Evolutionary conservation across 2,329 filamentous ascomycete species (phyloP).

Genomic region (Fusarium sp.): DNA sequence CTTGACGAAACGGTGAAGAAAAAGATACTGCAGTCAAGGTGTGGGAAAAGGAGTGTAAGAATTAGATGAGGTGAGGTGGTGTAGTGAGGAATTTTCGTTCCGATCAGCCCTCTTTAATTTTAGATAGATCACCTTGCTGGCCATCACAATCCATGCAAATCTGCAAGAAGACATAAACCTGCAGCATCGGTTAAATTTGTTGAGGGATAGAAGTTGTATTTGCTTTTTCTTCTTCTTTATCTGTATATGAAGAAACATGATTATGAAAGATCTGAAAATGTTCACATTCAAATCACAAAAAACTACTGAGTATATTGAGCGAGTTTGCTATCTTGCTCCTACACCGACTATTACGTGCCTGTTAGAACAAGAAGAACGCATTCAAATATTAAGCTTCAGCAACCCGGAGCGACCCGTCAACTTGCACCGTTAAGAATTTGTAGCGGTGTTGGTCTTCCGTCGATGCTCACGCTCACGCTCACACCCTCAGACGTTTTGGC

Average conservation of each 20-base stretch:
- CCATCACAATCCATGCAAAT: constrained; percentile 4
- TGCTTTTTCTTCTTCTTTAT: neutral
- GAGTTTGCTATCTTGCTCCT: neutral
- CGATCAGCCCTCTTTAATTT: neutral
- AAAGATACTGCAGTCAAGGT: neutral
- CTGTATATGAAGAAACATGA: neutral
- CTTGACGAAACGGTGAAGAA: constrained; percentile 25
- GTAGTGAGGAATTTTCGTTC: neutral
- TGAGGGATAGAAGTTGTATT: neutral
- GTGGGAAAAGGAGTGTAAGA: neutral
- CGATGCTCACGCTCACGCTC: constrained; percentile 5
- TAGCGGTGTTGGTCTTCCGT: constrained; percentile 22
- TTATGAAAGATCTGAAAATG: neutral
- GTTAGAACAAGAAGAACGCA: neutral
- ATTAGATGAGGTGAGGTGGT: neutral
- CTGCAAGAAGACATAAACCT: neutral
- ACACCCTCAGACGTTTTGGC: constrained; percentile 18
- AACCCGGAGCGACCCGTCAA: constrained; percentile 16
- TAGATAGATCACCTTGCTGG: neutral
- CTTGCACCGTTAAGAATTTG: constrained; percentile 15
- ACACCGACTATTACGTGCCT: neutral
- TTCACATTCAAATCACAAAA: neutral
- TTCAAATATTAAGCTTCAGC: neutral
- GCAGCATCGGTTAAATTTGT: neutral
- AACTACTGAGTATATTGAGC: neutral